Percentiles rank a stretch among this genome's conserved stretches.
Evolutionary conservation across 257 asterid genomes (phyloP).

Genomic region (Asclepias syriaca): DNA sequence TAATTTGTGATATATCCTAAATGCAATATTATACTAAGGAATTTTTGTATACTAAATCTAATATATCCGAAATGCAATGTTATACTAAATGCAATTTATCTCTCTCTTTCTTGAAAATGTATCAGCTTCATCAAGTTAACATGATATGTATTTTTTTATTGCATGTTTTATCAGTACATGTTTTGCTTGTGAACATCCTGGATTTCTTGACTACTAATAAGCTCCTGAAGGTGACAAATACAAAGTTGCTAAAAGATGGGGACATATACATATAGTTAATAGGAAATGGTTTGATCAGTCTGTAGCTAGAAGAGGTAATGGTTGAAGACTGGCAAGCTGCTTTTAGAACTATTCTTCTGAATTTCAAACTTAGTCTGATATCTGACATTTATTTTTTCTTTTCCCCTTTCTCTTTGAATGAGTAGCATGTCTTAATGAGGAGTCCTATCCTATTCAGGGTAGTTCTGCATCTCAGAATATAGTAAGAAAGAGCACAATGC

Average conservation of each 20-base stretch:
- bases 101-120: background rate
- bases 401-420: constrained; percentile 22
- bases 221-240: constrained; percentile 92
- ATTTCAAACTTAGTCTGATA: constrained; percentile 16
- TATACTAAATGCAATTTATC: background rate
- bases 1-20: constrained; percentile 86
- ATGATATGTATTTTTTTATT: background rate
- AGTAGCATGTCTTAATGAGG: constrained; percentile 85
- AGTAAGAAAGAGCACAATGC: constrained; percentile 40
- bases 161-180: background rate
- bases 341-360: constrained; percentile 20
- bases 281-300: constrained; percentile 88
- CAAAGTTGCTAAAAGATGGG: constrained; percentile 89
- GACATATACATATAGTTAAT: constrained; percentile 52
- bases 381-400: constrained; percentile 24
- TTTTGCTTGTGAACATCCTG: constrained; percentile 12
- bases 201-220: constrained; percentile 59
- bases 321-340: constrained; percentile 19
- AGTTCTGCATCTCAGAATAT: constrained; percentile 39
- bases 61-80: constrained; percentile 57
- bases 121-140: background rate
- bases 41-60: background rate
- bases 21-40: constrained; percentile 1
- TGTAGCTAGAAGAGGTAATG: constrained; percentile 79
- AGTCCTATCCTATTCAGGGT: constrained; percentile 71